Base-by-base conservation (phyloP, 192 early-diverging fungal species). In the Rhizoclosmatium globosum region DNA sequence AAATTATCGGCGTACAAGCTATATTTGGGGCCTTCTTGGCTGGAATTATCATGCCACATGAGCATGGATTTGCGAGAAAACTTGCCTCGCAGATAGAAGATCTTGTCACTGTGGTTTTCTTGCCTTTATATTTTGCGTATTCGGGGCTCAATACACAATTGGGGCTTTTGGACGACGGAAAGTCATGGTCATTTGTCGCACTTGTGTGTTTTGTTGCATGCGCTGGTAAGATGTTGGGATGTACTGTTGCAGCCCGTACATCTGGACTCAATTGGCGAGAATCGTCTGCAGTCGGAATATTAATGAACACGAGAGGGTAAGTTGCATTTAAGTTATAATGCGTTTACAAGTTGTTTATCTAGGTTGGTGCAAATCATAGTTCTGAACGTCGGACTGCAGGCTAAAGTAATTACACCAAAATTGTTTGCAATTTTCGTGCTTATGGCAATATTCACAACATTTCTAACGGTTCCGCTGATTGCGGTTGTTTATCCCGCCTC, bases 241-340 rank as follows among this genome's bases (percentile, higher is more conserved):
- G 93, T 53, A 6, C 88, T 84, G 45, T 64, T 15, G 39, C 59
- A 4, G 56, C 78, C 13, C 3, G 62, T 21, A 15, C 92, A 13
- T 86, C 84, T 43, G 91, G 91, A 19, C 88, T 95, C 72, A 89
- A 89, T 17, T 93, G 89, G 91, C 87, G 95, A 74, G 95, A 98
- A 78, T 93, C 94, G 2, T 82, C 92, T 13, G 89, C 95, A 0
- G 89, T 98, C 58, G 97, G 97, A 2, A 79, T 96, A 56, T 83
- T 98, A 65, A 98, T 98, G 97, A 97, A 95, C 86, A 96, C 95
- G 73, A 98, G 96, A 85, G 96, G 95, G 83, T 86, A 67, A 60
- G 81, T 71, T 2, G 2, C 48, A 31, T 19, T 38, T 23, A 13
- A 15, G 19, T 62, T 68, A 47, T 68, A 43, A 9, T 11, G 39